Evolutionary conservation across 1,284 basidiomycete species (phyloP), one percentile per base, ranked within the genome.

Genomic region (Apiotrichum brassicae): DNA sequence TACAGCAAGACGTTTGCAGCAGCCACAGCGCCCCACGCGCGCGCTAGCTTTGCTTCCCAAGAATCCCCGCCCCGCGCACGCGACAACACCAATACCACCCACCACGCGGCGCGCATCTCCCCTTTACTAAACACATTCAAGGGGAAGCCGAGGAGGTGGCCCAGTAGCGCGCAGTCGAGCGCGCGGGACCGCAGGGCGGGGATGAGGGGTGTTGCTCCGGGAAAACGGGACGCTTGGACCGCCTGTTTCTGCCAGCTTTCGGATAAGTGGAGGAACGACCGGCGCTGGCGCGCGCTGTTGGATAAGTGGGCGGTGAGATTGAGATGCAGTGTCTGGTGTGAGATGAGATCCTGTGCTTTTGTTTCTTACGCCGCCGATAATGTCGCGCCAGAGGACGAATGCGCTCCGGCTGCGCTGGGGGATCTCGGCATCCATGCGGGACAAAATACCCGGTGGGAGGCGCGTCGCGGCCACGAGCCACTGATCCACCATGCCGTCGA

Each of bases 131-230:
- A 51, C 2, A 70, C 54, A 4, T 57, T 56, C 11, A 61, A 37
- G 4, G 61, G 60, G 6, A 53, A 56, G 0, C 60, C 61, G 0
- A 60, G 51, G 13, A 68, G 37, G 2, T 58, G 50, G 2, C 61
- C 62, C 20, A 64, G 58, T 2, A 72, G 58, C 4, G 66, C 54
- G 44, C 65, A 66, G 40, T 70, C 67, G 3, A 70, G 57, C 3
- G 62, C 58, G 0, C 63, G 47, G 0, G 57, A 61, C 18, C 60
- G 50, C 3, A 65, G 25, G 3, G 49, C 54, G 4, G 32, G 41
- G 4, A 57, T 22, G 20, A 61, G 25, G 1, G 33, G 20, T 1
- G 42, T 37, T 3, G 60, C 33, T 2, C 46, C 36, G 0, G 26
- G 19, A 11, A 63, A 43, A 3, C 50, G 33, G 6, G 58, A 43